Conservation (phyloP, 441 rosid genomes). For the Mallotus repandus region DNA sequence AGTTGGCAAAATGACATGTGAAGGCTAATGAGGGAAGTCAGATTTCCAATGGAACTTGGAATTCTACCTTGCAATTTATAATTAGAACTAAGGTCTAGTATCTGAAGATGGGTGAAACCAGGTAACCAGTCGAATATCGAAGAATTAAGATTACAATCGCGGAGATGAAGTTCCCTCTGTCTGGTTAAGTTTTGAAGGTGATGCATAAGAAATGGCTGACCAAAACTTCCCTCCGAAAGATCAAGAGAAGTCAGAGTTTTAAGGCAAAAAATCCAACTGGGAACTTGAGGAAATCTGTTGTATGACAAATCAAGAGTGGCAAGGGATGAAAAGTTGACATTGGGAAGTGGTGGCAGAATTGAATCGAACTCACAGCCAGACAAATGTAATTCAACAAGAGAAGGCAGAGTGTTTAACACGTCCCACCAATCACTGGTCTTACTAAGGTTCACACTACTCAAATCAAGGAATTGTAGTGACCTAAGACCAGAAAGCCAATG, state of each 20-base stretch:
- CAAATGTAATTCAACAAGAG: constrained; percentile 12
- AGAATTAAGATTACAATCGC: neutral
- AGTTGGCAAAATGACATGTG: too few relatives aligned
- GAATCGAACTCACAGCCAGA: neutral
- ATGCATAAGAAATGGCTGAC: neutral
- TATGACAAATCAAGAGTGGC: neutral
- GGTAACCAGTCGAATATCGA: too few relatives aligned
- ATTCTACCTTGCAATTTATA: too few relatives aligned
- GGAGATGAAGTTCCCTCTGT: neutral
- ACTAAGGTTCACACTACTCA: neutral
- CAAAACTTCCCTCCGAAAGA: constrained; percentile 3
- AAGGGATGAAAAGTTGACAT: neutral
- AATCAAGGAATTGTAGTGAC: constrained; percentile 12
- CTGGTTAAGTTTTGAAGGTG: neutral
- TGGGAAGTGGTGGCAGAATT: neutral
- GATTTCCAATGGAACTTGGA: too few relatives aligned
- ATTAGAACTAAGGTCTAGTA: too few relatives aligned
- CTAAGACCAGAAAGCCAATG: constrained; percentile 4
- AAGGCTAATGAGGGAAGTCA: too few relatives aligned
- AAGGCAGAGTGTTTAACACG: constrained; percentile 11
- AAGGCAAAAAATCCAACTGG: constrained; percentile 11
- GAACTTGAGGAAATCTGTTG: neutral
- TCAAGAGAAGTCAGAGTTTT: constrained; percentile 27
- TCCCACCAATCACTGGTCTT: constrained; percentile 11
- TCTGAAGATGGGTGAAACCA: too few relatives aligned